Conservation (phyloP, 2,329 filamentous ascomycete species). For the Aotearoamyces nothofagi region DNA sequence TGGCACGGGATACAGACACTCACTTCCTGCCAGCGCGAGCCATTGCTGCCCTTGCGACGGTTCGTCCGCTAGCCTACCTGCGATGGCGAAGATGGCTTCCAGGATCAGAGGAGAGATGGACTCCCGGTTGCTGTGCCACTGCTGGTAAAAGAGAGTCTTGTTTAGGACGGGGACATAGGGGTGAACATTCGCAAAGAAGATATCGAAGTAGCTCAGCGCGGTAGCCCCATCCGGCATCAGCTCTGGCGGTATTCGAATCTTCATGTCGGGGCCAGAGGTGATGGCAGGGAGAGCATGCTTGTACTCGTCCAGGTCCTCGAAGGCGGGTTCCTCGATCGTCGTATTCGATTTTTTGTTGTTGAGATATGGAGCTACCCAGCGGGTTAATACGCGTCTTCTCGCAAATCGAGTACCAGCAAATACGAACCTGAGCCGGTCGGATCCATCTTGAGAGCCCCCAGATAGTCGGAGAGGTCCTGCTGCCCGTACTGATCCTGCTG, state of each 20-base stretch:
- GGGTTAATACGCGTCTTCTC: slow-evolving; percentile 8
- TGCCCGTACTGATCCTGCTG: slow-evolving; percentile 50
- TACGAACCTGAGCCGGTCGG: slow-evolving; percentile 68
- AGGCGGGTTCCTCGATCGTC: slow-evolving; percentile 42
- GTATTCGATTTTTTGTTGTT: slow-evolving; percentile 37
- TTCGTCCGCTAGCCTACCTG: slow-evolving; percentile 69
- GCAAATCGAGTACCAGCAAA: no score
- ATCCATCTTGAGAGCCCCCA: slow-evolving; percentile 78
- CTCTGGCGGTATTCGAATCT: slow-evolving; percentile 77
- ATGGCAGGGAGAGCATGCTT: slow-evolving; percentile 56
- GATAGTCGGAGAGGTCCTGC: slow-evolving; percentile 60
- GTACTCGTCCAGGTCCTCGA: slow-evolving; percentile 59
- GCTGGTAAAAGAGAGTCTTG: slow-evolving; percentile 67
- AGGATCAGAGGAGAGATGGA: slow-evolving; percentile 79
- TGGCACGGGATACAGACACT: slow-evolving; percentile 18
- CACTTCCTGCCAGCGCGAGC: slow-evolving; percentile 79
- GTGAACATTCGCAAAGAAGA: slow-evolving; percentile 83
- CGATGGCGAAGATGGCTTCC: slow-evolving; percentile 83
- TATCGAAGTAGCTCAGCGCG: slow-evolving; percentile 70
- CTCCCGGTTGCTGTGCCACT: slow-evolving; percentile 74
- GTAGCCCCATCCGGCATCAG: slow-evolving; percentile 85
- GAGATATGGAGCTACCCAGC: slow-evolving; percentile 60
- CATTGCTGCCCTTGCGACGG: slow-evolving; percentile 78
- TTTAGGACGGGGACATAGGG: slow-evolving; percentile 87
- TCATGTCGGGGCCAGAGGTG: slow-evolving; percentile 52